Evolutionary conservation across 2,329 filamentous ascomycete genomes (phyloP).

Genomic region (Colletotrichum sp.): DNA sequence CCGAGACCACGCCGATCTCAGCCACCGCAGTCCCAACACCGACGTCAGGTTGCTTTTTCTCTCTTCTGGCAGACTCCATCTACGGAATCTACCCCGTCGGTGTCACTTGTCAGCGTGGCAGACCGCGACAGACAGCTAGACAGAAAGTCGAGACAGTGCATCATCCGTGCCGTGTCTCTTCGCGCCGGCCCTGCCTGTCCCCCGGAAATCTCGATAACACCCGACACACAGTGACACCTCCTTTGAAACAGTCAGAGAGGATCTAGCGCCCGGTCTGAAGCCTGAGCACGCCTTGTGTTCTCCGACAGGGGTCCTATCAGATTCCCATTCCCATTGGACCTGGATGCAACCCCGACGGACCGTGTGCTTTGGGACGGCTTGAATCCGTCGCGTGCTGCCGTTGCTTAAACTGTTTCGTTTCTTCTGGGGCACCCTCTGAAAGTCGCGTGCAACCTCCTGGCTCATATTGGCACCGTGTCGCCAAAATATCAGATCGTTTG

Average conservation of each 20-base stretch:
- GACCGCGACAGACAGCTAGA: background rate
- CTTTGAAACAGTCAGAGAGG: constrained; percentile 18
- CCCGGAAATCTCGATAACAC: constrained; percentile 4
- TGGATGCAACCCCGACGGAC: background rate
- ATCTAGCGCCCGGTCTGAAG: constrained; percentile 4
- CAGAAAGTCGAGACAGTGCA: constrained; percentile 1
- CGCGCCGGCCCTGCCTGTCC: constrained; percentile 3
- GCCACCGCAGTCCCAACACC: background rate
- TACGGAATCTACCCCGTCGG: background rate
- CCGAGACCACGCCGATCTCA: background rate
- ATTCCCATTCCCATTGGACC: background rate
- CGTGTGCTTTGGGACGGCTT: constrained; percentile 4
- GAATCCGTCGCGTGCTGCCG: background rate
- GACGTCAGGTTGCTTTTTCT: background rate
- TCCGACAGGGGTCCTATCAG: constrained; percentile 9
- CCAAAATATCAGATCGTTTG: constrained; percentile 8
- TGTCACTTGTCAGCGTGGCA: background rate
- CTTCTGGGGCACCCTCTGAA: background rate
- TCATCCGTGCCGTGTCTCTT: constrained; percentile 14
- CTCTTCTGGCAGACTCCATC: background rate
- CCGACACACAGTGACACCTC: constrained; percentile 19
- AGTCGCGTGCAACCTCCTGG: constrained; percentile 1
- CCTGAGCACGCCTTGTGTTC: constrained; percentile 7
- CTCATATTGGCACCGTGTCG: background rate
- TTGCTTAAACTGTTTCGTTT: constrained; percentile 22